Base-by-base conservation (phyloP, 352 stramenopile genomes). In the Elongisporangium prolatum region DNA sequence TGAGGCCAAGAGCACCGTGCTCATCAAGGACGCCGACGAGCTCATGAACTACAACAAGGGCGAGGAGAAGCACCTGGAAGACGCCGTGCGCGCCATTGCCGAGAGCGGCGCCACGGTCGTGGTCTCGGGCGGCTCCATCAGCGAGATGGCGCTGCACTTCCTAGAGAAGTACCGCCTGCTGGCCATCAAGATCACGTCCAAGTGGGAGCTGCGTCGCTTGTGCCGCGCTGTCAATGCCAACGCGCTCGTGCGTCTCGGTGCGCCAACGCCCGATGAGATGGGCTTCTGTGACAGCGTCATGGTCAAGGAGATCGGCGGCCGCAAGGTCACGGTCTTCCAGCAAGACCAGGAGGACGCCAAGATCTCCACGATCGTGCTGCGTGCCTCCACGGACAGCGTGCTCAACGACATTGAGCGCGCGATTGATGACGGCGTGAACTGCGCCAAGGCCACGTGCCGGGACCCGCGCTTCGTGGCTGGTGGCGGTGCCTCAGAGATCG, bases 31-130 rank as follows among this genome's bases (percentile, higher is more conserved):
- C 61, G 98, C 97, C 11, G 96, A 99, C 53, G 97, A 99, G 80
- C 88, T 99, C 62, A 98, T 98, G 82, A 98, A 97, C 77, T 99
- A 99, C 93, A 99, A 99, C 87, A 98, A 98, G 81, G 95, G 90
- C 24, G 97, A 99, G 77, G 97, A 99, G 80, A 90, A 93, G 60
- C 95, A 96, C 70, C 92, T 99, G 67, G 97, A 99, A 62, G 96
- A 99, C 74, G 96, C 98, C 28, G 96, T 99, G 59, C 95, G 96
- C 62, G 86, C 75, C 48, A 99, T 99, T 71, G 95, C 95, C 28
- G 91, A 98, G 54, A 94, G 90, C 4, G 98, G 97, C 44, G 88
- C 96, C 28, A 96, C 96, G 61, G 95, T 99, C 21, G 86, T 99
- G 55, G 95, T 99, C 48, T 96, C 88, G 17, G 96, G 96, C 49